These are phyloP conservation scores for Suillus subalutaceus DNA, from an alignment of 768 basidiomycete species.

Conservation along the genomic window DNA sequence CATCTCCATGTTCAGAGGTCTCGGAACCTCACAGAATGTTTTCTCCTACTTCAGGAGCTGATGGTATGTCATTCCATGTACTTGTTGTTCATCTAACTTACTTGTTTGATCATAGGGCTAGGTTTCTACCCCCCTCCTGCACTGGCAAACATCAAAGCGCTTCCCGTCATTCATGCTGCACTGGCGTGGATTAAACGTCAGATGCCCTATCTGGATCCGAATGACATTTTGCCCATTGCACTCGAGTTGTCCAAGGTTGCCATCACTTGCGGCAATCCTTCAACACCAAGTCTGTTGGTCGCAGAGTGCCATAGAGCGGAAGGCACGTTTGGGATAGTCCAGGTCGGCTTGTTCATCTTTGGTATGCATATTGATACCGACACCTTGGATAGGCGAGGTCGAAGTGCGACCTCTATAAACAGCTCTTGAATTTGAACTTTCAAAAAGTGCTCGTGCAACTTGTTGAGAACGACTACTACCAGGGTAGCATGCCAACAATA, in stretches of 20 bases:
- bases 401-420: conserved; percentile 81
- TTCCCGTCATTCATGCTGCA: conserved; percentile 41
- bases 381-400: conserved; percentile 66
- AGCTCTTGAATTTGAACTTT: conserved; percentile 73
- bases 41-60: conserved; percentile 41
- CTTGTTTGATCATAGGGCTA: background rate
- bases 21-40: conserved; percentile 41
- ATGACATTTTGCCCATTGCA: conserved; percentile 86
- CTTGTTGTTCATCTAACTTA: background rate
- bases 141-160: conserved; percentile 30
- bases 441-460: conserved; percentile 62
- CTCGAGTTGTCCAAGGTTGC: conserved; percentile 79
- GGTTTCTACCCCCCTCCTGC: conserved; percentile 30
- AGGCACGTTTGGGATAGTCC: conserved; percentile 80
- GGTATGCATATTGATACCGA: conserved; percentile 13
- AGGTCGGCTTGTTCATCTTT: conserved; percentile 48
- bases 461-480: conserved; percentile 77
- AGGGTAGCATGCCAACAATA: conserved; percentile 62
- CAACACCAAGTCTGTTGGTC: conserved; percentile 82
- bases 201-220: conserved; percentile 73
- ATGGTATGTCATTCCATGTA: conserved; percentile 34
- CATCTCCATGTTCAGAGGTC: conserved; percentile 15
- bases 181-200: conserved; percentile 59
- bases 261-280: conserved; percentile 82
- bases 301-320: conserved; percentile 77